Evolutionary conservation across 257 asterid genomes (phyloP).

Genomic region (Phtheirospermum japonicum): DNA sequence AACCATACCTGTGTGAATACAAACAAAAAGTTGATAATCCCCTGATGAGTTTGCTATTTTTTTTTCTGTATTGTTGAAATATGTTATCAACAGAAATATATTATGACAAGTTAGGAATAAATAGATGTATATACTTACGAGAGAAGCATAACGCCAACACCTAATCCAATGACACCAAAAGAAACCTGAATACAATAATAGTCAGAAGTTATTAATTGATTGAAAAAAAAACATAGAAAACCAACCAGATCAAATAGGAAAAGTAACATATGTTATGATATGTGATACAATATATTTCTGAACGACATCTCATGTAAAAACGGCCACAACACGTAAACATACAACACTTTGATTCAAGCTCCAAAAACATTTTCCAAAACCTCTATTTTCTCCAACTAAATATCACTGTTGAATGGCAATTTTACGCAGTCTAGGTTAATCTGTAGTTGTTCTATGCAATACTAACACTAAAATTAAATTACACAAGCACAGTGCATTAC

Average conservation of each 20-base stretch:
- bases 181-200: conserved; percentile 57
- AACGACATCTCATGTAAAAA: too few species aligned
- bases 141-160: conserved; percentile 78
- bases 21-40: conserved; percentile 16
- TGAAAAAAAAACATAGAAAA: conserved; percentile 16
- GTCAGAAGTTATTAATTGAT: conserved; percentile 18
- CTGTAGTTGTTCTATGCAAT: too few species aligned
- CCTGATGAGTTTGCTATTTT: not conserved
- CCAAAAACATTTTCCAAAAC: too few species aligned
- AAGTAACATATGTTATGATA: too few species aligned
- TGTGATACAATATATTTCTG: too few species aligned
- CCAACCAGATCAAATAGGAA: not conserved
- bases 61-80: not conserved
- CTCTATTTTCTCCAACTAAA: too few species aligned
- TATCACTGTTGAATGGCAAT: too few species aligned
- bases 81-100: not conserved
- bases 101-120: not conserved
- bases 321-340: too few species aligned
- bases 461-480: too few species aligned
- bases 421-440: too few species aligned
- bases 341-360: too few species aligned
- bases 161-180: conserved; percentile 86
- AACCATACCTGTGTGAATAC: conserved; percentile 67
- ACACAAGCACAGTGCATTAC: too few species aligned
- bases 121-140: conserved; percentile 57